phyloP scores from a whole-genome alignment of 805 yeast species.

The Metschnikowia colocasiae region DNA sequence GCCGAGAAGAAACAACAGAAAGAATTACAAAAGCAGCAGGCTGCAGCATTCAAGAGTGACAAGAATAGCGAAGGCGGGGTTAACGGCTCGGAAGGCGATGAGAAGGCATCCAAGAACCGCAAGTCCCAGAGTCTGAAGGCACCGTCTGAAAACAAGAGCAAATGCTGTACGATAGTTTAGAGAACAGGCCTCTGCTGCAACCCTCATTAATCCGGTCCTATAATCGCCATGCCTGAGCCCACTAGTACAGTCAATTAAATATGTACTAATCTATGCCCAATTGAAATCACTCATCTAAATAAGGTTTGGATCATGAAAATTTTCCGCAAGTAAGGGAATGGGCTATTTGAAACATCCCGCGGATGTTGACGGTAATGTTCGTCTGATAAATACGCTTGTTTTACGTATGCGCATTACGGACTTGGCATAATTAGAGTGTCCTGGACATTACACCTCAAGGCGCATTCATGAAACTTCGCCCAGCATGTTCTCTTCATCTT shows the following conservation, averaged over 20 bases:
- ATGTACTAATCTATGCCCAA: not conserved
- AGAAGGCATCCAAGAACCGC: conserved; percentile 10
- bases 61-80: conserved; percentile 3
- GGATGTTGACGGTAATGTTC: no score
- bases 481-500: not conserved
- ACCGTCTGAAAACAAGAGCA: conserved; percentile 11
- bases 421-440: not conserved
- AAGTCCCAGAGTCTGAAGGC: conserved; percentile 13
- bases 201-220: not conserved
- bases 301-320: no score
- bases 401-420: not conserved
- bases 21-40: conserved; percentile 39
- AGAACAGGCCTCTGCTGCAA: not conserved
- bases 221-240: not conserved
- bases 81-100: conserved; percentile 8
- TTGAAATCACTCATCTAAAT: not conserved
- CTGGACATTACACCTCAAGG: not conserved
- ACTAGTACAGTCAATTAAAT: not conserved
- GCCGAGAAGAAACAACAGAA: conserved; percentile 45
- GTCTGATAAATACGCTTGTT: no score
- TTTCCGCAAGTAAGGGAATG: no score
- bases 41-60: conserved; percentile 14
- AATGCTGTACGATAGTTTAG: conserved; percentile 19
- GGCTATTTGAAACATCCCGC: no score
- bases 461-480: not conserved